Evolutionary conservation across 108 stramenopile genomes (phyloP), one percentile per base, ranked within the genome.

Genomic region (Cyclotella sp.): DNA sequence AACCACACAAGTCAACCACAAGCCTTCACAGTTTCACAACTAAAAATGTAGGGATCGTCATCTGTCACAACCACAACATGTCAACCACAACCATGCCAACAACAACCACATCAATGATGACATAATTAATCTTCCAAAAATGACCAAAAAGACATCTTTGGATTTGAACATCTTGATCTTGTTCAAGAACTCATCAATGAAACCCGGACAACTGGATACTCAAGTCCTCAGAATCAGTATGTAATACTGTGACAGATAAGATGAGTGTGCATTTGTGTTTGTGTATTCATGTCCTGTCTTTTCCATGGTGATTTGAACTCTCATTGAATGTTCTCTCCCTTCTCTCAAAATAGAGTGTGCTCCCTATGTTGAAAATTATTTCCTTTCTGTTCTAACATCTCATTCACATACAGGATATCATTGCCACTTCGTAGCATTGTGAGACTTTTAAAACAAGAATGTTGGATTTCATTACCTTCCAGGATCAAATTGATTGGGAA

Each of bases 221-320:
- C 62, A 63, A 22, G 60, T 77, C 0, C 40, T 80, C 19, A 80
- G 60, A 9, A 71, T 81, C 55, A 58, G 63, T 14, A 64, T 81
- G 12, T 73, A 81, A 59, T 81, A 81, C 53, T 81, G 80, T 63
- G 80, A 73, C 45, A 73, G 80, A 59, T 81, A 73, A 81, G 79
- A 72, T 72, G 39, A 61, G 57, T 58, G 18, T 40, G 19, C 21
- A 30, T 43, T 49, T 26, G 70, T 68, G 44, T 9, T 15, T 63
- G 12, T 55, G 44, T 10, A n/a, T 26, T n/a, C 28, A 21, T 24
- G 34, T 53, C 34, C 15, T 19, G 6, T n/a, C 1, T 12, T 13
- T n/a, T n/a, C n/a, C n/a, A n/a, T n/a, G n/a, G n/a, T n/a, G n/a
- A n/a, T n/a, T n/a, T n/a, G n/a, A n/a, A n/a, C n/a, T 45, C 14